Evolutionary conservation across 2,329 filamentous ascomycete species (phyloP).

Genomic region (Tolypocladium nubicola): DNA sequence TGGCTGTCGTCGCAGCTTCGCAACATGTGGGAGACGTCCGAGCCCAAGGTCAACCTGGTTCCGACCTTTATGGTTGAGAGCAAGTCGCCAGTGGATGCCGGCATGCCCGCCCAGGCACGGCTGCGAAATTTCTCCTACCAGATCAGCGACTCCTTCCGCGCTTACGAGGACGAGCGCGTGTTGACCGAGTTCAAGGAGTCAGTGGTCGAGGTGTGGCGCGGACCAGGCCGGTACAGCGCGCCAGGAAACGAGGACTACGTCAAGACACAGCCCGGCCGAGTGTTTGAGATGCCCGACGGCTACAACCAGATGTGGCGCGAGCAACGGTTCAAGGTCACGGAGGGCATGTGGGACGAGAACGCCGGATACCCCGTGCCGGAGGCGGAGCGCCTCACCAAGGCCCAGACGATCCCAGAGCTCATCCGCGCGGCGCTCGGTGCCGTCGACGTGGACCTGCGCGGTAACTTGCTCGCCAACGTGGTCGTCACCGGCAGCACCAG

Average conservation of each 20-base stretch:
- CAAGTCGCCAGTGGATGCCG: conserved; percentile 82
- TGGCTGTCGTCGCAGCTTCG: conserved; percentile 87
- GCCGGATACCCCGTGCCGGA: conserved; percentile 49
- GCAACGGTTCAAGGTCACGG: conserved; percentile 76
- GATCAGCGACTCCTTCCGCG: conserved; percentile 61
- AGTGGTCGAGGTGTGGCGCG: conserved; percentile 87
- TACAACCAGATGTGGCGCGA: conserved; percentile 91
- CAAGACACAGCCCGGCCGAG: conserved; percentile 62
- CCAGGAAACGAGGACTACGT: conserved; percentile 68
- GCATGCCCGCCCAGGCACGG: conserved; percentile 64
- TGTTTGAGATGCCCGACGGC: conserved; percentile 95
- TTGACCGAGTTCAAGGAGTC: conserved; percentile 96
- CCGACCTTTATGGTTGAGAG: conserved; percentile 82
- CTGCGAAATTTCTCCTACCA: conserved; percentile 58
- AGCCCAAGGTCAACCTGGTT: conserved; percentile 62
- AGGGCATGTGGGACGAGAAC: conserved; percentile 84
- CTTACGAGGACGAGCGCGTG: conserved; percentile 83
- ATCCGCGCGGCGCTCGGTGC: conserved; percentile 67
- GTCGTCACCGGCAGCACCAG: conserved; percentile 86
- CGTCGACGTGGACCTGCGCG: conserved; percentile 82
- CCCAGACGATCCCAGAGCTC: conserved; percentile 74
- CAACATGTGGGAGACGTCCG: conserved; percentile 59
- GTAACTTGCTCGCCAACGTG: conserved; percentile 75
- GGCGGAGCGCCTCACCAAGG: conserved; percentile 45
- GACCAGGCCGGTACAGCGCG: conserved; percentile 55